Evolutionary conservation across 1,284 basidiomycete genomes (phyloP).

Genomic region (Omphalotus olearius): DNA sequence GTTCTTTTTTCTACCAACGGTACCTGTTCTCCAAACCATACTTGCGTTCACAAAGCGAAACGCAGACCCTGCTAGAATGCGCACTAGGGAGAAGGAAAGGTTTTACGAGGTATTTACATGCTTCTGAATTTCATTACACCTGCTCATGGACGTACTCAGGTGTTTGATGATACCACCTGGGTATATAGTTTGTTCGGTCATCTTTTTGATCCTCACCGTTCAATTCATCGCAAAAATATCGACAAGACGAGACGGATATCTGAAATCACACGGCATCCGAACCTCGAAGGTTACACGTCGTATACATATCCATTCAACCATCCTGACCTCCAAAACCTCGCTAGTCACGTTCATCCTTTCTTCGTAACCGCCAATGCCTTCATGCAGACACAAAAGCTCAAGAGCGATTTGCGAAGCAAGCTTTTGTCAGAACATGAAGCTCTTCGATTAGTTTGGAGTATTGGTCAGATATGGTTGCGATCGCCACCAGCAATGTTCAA

Average conservation of each 20-base stretch:
- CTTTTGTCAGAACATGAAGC: not conserved
- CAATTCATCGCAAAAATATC: conserved; percentile 11
- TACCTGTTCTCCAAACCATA: not conserved
- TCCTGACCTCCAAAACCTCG: conserved; percentile 4
- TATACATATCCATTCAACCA: conserved; percentile 8
- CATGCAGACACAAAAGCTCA: not conserved
- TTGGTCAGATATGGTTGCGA: conserved; percentile 2
- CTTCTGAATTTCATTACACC: not conserved
- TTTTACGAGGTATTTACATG: conserved; percentile 9
- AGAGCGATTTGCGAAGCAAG: not conserved
- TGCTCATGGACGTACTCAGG: not conserved
- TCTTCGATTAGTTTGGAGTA: not conserved
- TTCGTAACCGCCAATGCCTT: conserved; percentile 9
- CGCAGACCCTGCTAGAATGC: not conserved
- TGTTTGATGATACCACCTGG: conserved; percentile 4
- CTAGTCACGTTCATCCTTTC: conserved; percentile 8
- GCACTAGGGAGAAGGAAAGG: conserved; percentile 9
- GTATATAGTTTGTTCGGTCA: conserved; percentile 5
- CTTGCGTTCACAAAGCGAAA: conserved; percentile 6
- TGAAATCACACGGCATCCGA: not conserved
- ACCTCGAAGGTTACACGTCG: conserved; percentile 2
- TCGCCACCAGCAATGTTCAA: conserved; percentile 1
- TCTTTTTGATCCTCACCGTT: conserved; percentile 7
- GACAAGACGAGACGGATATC: not conserved
- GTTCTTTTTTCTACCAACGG: conserved; percentile 8